These are phyloP conservation scores for Sanghuangporus baumii DNA, from an alignment of 1,284 basidiomycete genomes.

Conservation along the genomic window DNA sequence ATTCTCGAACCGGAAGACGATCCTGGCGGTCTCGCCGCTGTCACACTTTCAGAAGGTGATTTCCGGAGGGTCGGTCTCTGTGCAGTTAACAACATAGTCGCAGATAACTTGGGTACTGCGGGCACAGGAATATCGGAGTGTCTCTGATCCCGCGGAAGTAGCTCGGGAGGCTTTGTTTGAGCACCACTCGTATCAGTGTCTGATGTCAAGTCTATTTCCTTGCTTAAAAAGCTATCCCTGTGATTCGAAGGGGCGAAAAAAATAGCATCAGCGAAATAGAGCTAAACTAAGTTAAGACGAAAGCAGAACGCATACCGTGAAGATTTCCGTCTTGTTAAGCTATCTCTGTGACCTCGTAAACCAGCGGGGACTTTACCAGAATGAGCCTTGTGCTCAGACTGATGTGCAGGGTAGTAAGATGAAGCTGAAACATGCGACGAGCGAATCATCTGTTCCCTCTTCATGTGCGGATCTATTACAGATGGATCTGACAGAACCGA, in stretches of 20 bases:
- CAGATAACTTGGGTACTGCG: constrained; percentile 6
- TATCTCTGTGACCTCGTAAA: constrained; percentile 2
- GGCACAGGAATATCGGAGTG: constrained; percentile 10
- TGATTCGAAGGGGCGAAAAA: background rate
- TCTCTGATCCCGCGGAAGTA: constrained; percentile 2
- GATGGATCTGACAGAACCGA: constrained; percentile 18
- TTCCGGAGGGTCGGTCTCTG: constrained; percentile 7
- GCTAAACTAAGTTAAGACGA: background rate
- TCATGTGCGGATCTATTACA: constrained; percentile 15
- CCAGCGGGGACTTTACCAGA: background rate
- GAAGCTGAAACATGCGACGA: constrained; percentile 7
- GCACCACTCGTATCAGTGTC: background rate
- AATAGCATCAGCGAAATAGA: background rate
- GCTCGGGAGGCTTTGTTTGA: background rate
- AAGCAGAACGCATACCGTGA: constrained; percentile 9
- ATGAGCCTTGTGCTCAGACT: background rate
- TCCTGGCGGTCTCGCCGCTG: background rate
- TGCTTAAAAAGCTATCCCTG: constrained; percentile 12
- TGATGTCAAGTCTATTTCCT: constrained; percentile 8
- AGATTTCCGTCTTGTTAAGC: constrained; percentile 12
- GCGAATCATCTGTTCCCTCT: constrained; percentile 4
- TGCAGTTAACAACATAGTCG: constrained; percentile 3
- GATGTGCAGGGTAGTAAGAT: constrained; percentile 8
- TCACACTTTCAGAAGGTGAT: constrained; percentile 10
- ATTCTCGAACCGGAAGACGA: constrained; percentile 4